Base-by-base conservation (phyloP, 1,284 basidiomycete species). In the Apiotrichum veenhuisii region DNA sequence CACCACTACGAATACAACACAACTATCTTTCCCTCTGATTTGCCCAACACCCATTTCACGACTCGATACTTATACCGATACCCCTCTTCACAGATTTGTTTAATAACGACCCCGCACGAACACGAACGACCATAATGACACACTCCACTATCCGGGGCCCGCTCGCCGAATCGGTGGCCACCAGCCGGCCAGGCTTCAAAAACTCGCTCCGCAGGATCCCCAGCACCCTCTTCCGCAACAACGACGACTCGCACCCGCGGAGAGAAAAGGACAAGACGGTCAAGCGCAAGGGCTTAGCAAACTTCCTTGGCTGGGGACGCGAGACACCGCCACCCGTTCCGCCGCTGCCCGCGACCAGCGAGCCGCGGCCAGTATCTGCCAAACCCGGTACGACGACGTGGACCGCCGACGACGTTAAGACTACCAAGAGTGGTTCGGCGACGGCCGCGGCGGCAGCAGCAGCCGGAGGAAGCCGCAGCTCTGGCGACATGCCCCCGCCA, bases 281-380 rank as follows among this genome's bases (percentile, higher is more conserved):
- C 20, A 70, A 64, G 59, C 52, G 58, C 18, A 70, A 71, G 55
- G 72, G 61, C 0, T 57, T 74, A 3, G 66, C 65, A 11, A 68
- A 68, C 36, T 48, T 74, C 38, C 60, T 74, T 23, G 58, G 61
- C 23, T 70, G 69, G 66, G 65, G 45, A n/a, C 15, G 15, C 14
- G 7, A 26, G 26, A 23, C 44, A 50, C 26, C 30, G 47, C 50
- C 48, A 47, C 53, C 33, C 23, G 30, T 54, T 51, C 52, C 48
- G 43, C 49, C 18, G 8, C 23, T 53, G 23, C 15, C 47, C 15
- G n/a, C 7, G 7, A 10, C 22, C 22, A 38, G n/a, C 34, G 47
- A 1, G 5, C 41, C 11, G 7, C 3, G n/a, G 2, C 15, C 10
- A 2, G 4, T 15, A 7, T 7, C 3, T 7, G 53, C 22, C 40